These are phyloP conservation scores for Prunus mira DNA, from an alignment of 306 rosid genomes.

Conservation along the genomic window DNA sequence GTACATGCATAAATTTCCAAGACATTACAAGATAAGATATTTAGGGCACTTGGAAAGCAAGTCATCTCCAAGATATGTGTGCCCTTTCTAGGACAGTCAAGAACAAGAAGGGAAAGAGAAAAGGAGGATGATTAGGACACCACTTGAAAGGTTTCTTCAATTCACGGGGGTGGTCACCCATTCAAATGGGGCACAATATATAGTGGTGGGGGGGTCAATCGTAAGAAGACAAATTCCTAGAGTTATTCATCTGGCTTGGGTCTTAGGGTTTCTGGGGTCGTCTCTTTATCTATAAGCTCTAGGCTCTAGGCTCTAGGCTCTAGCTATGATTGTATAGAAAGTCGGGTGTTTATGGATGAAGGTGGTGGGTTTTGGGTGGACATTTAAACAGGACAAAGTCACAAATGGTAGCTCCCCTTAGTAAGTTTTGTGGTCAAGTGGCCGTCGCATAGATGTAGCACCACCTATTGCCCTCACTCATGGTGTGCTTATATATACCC, in stretches of 20 bases:
- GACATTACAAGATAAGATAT: too few species aligned
- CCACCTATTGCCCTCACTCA: background rate
- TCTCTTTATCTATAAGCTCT: too few species aligned
- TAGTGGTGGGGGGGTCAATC: background rate
- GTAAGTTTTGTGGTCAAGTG: slow-evolving; percentile 9
- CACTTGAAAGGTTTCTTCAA: slow-evolving; percentile 29
- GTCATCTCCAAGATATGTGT: background rate
- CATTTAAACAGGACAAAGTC: too few species aligned
- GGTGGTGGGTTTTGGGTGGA: background rate
- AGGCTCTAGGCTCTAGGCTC: too few species aligned
- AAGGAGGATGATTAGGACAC: slow-evolving; percentile 31
- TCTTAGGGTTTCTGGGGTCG: too few species aligned
- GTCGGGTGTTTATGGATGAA: too few species aligned
- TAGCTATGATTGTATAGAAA: too few species aligned
- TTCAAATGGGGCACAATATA: background rate
- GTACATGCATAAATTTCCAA: too few species aligned
- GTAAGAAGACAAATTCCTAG: background rate
- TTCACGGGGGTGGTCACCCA: slow-evolving; percentile 14
- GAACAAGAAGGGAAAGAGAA: background rate
- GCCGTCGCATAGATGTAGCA: slow-evolving; percentile 25
- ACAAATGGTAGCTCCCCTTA: background rate
- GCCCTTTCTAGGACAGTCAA: background rate
- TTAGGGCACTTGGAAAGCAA: background rate
- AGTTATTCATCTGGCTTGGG: background rate
- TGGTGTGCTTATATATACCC: too few species aligned